Evolutionary conservation across 1,284 basidiomycete genomes (phyloP), one percentile per base, ranked within the genome.

Genomic region (Agaricales sp.): DNA sequence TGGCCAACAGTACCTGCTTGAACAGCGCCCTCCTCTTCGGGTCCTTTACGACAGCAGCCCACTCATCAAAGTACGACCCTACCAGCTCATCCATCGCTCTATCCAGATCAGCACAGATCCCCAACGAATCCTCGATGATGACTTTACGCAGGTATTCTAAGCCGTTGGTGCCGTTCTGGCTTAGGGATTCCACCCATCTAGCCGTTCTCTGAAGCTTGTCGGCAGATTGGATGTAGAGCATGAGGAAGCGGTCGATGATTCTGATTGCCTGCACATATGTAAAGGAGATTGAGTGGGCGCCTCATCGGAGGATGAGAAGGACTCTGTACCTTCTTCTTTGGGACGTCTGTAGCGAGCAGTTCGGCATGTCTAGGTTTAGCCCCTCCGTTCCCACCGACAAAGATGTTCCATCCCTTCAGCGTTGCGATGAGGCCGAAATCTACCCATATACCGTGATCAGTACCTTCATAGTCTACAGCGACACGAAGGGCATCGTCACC

Each of bases 351-450:
- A n/a, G 69, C 74, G 47, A 78, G 72, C 3, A 80, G 61, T 14
- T 68, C 66, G 2, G 72, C 75, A 56, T 81, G 76, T 25, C 73
- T 68, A 4, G 86, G 86, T 51, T 71, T 82, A 2, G 80, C 77
- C 37, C 85, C 85, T 6, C 84, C 86, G 57, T 89, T 88, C 3
- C 86, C 86, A 44, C 80, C 81, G 4, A 88, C 66, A 57, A 77
- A 87, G 47, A 88, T 63, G 55, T 86, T 85, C 82, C 82, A 86
- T 16, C 83, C 83, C 62, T 88, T 87, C 62, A 80, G 79, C 0
- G 82, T 87, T 1, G 86, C 86, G 52, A 87, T 88, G 30, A 88
- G 64, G 20, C 86, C 86, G 58, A 89, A 88, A 63, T 89, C 86
- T 57, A n/a, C n/a, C n/a, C n/a, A n/a, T n/a, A n/a, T n/a, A n/a